Base-by-base conservation (phyloP, 345 rosid species). In the Populus pruinosa region DNA sequence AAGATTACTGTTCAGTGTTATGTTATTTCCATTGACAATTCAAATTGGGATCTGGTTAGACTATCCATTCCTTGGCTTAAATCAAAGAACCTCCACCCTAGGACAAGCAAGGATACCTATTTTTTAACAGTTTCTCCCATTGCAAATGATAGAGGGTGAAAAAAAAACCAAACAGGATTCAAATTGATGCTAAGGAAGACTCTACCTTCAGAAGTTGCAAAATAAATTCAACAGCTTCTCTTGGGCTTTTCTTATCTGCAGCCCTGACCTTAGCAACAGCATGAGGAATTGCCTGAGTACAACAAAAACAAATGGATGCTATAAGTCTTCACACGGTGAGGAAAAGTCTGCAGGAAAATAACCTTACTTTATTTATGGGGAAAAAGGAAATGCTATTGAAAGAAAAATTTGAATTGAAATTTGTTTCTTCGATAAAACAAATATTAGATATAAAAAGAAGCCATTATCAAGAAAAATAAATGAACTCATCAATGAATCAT, bases 191-290 rank as follows among this genome's bases (percentile, higher is more conserved):
- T 53, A 65, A 62, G 11, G 56, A 49, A 80, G 78, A 70, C 71
- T 20, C 55, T 82, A 93, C 98, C 98, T 96, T 96, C 76, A 93
- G 81, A 80, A 95, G 98, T 82, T 92, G 98, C 86, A 93, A 90
- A 82, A 95, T 86, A 87, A 95, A 95, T 78, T 95, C 98, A 81
- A 95, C 89, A 78, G 98, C 99, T 90, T 93, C 99, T 80, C 97
- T 88, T 67, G 99, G 98, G 88, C 98, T 95, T 83, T 91, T 95
- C 79, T 84, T 88, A 78, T 95, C 99, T 16, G 89, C 85, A 73
- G 92, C 85, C 82, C 98, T 89, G 74, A 95, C 91, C 89, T 82
- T 88, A 53, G 99, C 97, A 75, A 95, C 86, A 77, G 98, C 96
- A 88, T 87, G 91, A 64, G 99, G 97, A 87, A 95, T 91, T 55